A percentile compares a stretch with the other conserved stretches of the same genome.
phyloP scores from a whole-genome alignment of 139 green algal genomes.

The Micractinium conductrix region DNA sequence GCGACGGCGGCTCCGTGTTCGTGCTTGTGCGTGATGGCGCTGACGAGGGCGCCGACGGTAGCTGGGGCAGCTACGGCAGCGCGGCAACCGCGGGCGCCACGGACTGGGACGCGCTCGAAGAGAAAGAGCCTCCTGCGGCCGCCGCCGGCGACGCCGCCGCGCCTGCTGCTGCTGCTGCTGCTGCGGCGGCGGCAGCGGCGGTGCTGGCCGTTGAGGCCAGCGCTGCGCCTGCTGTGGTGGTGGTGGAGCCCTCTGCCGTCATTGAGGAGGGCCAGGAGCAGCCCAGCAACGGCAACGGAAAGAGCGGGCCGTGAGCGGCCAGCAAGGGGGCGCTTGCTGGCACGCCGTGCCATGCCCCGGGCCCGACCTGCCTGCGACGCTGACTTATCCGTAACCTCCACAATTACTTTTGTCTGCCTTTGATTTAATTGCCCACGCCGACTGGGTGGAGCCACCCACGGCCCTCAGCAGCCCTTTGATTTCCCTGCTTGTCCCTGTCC shows the following conservation, averaged over 20 bases:
- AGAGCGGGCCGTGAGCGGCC: background rate
- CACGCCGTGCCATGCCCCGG: too few relatives aligned
- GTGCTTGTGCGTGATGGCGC: conserved; percentile 59
- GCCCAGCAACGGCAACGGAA: conserved; percentile 6
- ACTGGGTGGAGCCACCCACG: too few relatives aligned
- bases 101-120: conserved; percentile 24
- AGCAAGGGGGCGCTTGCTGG: background rate
- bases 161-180: background rate
- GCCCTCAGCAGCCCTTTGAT: too few relatives aligned
- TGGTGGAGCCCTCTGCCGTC: conserved; percentile 16
- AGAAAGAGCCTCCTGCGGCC: conserved; percentile 1
- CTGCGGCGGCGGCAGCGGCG: background rate
- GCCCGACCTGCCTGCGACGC: too few relatives aligned
- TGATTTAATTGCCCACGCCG: too few relatives aligned
- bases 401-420: too few relatives aligned
- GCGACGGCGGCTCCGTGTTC: conserved; percentile 71
- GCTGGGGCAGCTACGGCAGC: background rate
- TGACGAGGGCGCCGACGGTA: conserved; percentile 36
- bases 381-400: too few relatives aligned
- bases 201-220: background rate
- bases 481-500: too few relatives aligned
- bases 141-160: background rate
- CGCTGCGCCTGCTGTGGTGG: background rate
- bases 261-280: conserved; percentile 17
- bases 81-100: background rate